Conservation (phyloP, 441 rosid species). For the Sinapis alba region DNA sequence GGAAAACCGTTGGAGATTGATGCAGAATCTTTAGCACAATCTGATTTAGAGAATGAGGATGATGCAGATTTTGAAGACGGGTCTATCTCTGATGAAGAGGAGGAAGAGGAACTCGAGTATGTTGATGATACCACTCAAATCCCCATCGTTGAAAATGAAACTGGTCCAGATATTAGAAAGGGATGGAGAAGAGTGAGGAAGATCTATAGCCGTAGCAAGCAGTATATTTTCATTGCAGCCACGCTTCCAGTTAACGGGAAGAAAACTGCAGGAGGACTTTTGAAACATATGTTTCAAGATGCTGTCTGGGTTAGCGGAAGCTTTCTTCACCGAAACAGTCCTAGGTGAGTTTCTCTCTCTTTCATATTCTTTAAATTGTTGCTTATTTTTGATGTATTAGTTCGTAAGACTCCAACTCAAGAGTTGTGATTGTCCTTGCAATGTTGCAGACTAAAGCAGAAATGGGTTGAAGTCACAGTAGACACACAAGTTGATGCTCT, state of each 20-base stretch:
- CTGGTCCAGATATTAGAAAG: slow-evolving; percentile 43
- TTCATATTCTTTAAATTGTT: slow-evolving; percentile 35
- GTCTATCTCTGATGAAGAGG: slow-evolving; percentile 41
- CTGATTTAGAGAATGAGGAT: slow-evolving; percentile 39
- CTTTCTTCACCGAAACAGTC: slow-evolving; percentile 91
- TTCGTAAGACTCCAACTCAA: background rate
- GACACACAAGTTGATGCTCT: slow-evolving; percentile 89
- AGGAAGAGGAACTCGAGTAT: slow-evolving; percentile 48
- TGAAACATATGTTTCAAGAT: slow-evolving; percentile 87
- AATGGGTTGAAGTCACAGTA: slow-evolving; percentile 81
- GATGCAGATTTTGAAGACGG: slow-evolving; percentile 43
- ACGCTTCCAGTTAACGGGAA: slow-evolving; percentile 92
- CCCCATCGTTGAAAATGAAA: slow-evolving; percentile 23
- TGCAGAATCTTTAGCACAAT: slow-evolving; percentile 36
- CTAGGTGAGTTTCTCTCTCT: slow-evolving; percentile 55
- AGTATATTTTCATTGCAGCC: slow-evolving; percentile 91
- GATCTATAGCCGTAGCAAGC: slow-evolving; percentile 77
- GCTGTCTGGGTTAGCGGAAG: slow-evolving; percentile 87
- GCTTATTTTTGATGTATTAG: slow-evolving; percentile 22
- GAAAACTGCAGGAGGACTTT: slow-evolving; percentile 85
- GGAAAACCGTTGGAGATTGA: slow-evolving; percentile 35
- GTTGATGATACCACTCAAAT: slow-evolving; percentile 42
- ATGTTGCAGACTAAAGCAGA: slow-evolving; percentile 67
- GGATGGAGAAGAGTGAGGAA: slow-evolving; percentile 86
- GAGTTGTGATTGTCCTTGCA: slow-evolving; percentile 24